Base-by-base conservation (phyloP, 164 flowering plant species). In the Dillenia turbinata region DNA sequence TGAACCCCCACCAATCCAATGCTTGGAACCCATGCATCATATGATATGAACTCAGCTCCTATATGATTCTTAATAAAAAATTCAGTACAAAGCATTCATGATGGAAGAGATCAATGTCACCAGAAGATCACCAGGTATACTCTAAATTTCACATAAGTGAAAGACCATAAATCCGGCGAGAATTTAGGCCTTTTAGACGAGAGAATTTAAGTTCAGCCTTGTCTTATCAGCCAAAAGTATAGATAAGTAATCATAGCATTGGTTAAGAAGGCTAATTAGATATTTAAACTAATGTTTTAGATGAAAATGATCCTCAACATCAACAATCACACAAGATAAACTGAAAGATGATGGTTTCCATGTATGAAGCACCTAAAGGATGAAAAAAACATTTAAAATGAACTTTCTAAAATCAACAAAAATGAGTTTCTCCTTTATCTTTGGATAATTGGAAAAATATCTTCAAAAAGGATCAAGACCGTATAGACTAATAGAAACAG, bases 141-240 rank as follows among this genome's bases (percentile, higher is more conserved):
- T 33, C 16, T 14, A 51, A 51, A 4, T 12, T 1, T 51, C 17
- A 51, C n/a, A 15, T 10, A 2, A 54, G 70, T 66, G 78, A 71
- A 40, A 69, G 63, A 16, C 13, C 15, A 52, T 70, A 57, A 63
- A 67, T 68, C 73, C 67, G 71, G 64, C 67, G 67, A 64, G 48
- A 68, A 73, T 47, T 62, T 64, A 16, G 70, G 73, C 75, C 61
- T 54, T 63, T 58, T 19, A 56, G 9, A 44, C 61, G 50, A 48
- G 50, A 57, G 67, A 13, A 63, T 15, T 19, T 17, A 50, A 50
- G 45, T 16, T n/a, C 40, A 56, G 60, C 63, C 62, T 48, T 24
- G 62, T 46, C 57, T 50, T 46, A 60, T 62, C 61, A 71, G 13
- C 43, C n/a, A 48, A 71, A 43, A 16, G 22, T 17, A 14, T 44